Evolutionary conservation across 1,139 yeast species (phyloP).

Genomic region (Hemisphaericaspora lyxosophila): DNA sequence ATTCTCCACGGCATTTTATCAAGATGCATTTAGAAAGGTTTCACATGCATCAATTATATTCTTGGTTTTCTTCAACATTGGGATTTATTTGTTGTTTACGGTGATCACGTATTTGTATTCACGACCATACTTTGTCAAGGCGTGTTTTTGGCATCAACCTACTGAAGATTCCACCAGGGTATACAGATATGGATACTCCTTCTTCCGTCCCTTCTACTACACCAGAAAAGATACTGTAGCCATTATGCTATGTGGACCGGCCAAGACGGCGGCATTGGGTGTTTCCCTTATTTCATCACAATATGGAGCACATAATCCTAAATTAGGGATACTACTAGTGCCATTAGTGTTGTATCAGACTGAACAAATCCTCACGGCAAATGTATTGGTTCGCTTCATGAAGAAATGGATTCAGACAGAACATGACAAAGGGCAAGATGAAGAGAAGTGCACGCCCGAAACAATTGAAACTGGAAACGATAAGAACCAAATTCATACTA

Average conservation of each 20-base stretch:
- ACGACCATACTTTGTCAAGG: slow-evolving; percentile 56
- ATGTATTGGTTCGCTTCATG: slow-evolving; percentile 61
- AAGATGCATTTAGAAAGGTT: slow-evolving; percentile 72
- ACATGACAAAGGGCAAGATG: slow-evolving; percentile 20
- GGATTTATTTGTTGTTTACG: slow-evolving; percentile 75
- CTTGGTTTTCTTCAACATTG: slow-evolving; percentile 77
- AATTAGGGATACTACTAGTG: slow-evolving; percentile 70
- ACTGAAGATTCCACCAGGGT: slow-evolving; percentile 36
- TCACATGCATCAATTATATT: slow-evolving; percentile 68
- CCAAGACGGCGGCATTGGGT: slow-evolving; percentile 90
- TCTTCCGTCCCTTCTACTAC: slow-evolving; percentile 68
- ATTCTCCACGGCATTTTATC: slow-evolving; percentile 85
- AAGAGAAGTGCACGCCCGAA: too few relatives aligned
- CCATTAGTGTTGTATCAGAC: slow-evolving; percentile 85
- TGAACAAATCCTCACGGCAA: slow-evolving; percentile 80
- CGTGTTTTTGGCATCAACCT: slow-evolving; percentile 49
- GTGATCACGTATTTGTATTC: slow-evolving; percentile 55
- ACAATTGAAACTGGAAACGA: too few relatives aligned
- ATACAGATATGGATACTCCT: slow-evolving; percentile 41
- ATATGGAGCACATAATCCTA: slow-evolving; percentile 61
- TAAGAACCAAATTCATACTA: too few relatives aligned
- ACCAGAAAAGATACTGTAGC: slow-evolving; percentile 71
- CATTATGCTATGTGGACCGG: slow-evolving; percentile 85
- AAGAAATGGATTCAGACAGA: slow-evolving; percentile 61
- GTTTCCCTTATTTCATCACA: slow-evolving; percentile 79